Evolutionary conservation across 1,284 basidiomycete genomes (phyloP), one percentile per base, ranked within the genome.

Genomic region (Phellopilus nigrolimitatus): DNA sequence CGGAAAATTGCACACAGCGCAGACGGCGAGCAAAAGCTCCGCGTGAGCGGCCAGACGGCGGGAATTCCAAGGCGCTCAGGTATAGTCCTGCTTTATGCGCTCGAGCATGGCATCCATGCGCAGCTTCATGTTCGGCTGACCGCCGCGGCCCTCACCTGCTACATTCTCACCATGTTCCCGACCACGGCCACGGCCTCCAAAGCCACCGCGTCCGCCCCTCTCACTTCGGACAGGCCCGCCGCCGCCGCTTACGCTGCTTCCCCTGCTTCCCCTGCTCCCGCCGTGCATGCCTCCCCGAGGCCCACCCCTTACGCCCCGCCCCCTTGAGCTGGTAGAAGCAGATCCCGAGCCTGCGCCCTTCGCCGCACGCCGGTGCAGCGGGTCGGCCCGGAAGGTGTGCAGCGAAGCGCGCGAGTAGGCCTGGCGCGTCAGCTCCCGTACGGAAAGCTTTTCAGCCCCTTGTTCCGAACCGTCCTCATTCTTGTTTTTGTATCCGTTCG

Each of bases 21-120:
- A n/a, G n/a, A n/a, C n/a, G n/a, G n/a, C n/a, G n/a, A n/a, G n/a
- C n/a, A n/a, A n/a, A n/a, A n/a, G n/a, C n/a, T n/a, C n/a, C n/a
- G n/a, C n/a, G n/a, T n/a, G n/a, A n/a, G n/a, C n/a, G n/a, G n/a
- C n/a, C n/a, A n/a, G n/a, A n/a, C n/a, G n/a, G n/a, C n/a, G n/a
- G n/a, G n/a, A n/a, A n/a, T n/a, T n/a, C n/a, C n/a, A n/a, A n/a
- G n/a, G n/a, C n/a, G 34, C 34, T 69, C 61, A 76, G 47, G 67
- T 61, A 47, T 70, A 65, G 57, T 83, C 76, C 45, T 75, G 76
- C 65, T 86, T 84, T 57, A 89, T 88, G 63, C 80, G 82, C 61
- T 85, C 83, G 40, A 90, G 73, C 72, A 90, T 75, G n/a, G 76
- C 80, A 57, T 78, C 76, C 87, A 90, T 90, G 22, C 87, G 78